These are phyloP conservation scores for Daldinia vernicosa DNA, from an alignment of 495 filamentous ascomycete species.

Conservation along the genomic window DNA sequence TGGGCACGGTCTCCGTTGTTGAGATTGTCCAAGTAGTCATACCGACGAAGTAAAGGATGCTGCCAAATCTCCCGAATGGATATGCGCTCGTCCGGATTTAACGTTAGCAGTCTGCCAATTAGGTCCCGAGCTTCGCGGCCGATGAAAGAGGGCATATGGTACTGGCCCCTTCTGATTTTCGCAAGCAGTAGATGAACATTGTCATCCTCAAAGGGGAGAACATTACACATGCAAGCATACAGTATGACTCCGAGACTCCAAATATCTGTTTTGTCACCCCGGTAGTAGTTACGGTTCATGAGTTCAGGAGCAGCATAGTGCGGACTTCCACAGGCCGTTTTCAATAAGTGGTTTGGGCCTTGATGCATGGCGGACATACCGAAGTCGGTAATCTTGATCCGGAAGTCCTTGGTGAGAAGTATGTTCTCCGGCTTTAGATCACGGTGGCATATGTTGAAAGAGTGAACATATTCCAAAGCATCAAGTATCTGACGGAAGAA, in stretches of 20 bases:
- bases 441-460: slow-evolving; percentile 92
- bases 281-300: slow-evolving; percentile 73
- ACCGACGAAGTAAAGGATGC: slow-evolving; percentile 83
- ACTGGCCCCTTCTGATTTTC: slow-evolving; percentile 75
- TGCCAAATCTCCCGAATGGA: slow-evolving; percentile 80
- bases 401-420: slow-evolving; percentile 72
- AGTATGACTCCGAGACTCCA: slow-evolving; percentile 96
- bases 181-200: slow-evolving; percentile 65
- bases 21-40: slow-evolving; percentile 71
- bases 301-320: slow-evolving; percentile 97
- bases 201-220: slow-evolving; percentile 80
- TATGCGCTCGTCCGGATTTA: slow-evolving; percentile 78
- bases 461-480: slow-evolving; percentile 91
- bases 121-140: slow-evolving; percentile 79
- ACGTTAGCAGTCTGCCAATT: slow-evolving; percentile 75
- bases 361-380: slow-evolving; percentile 97
- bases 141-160: slow-evolving; percentile 73
- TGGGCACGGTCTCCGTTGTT: slow-evolving; percentile 44
- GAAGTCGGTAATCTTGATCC: slow-evolving; percentile 95
- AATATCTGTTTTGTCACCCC: slow-evolving; percentile 84
- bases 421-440: slow-evolving; percentile 99
- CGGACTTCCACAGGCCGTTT: slow-evolving; percentile 92
- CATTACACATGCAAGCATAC: slow-evolving; percentile 80
- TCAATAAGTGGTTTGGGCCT: slow-evolving; percentile 70
- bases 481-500: slow-evolving; percentile 93